Evolutionary conservation across 2,329 filamentous ascomycete species (phyloP), one percentile per base, ranked within the genome.

Genomic region (Sporothrix pseudoabietina): DNA sequence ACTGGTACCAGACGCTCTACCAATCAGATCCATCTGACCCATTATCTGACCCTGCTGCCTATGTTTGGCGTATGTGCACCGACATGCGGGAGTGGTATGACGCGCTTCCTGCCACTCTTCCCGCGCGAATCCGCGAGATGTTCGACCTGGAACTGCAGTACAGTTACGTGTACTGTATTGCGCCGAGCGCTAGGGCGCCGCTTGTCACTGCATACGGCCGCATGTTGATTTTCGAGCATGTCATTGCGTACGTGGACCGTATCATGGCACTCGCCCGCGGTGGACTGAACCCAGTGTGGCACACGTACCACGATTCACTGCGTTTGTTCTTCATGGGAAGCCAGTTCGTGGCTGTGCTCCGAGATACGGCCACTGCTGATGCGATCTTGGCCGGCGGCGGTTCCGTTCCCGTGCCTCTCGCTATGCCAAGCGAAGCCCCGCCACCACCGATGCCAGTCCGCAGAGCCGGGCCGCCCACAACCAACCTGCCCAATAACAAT

Each of bases 71-170:
- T 73, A 90, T 90, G 81, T 94, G 92, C 78, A 85, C 90, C 65
- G 87, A 92, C 54, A 94, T 93, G 91, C 89, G 87, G 71, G 88
- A 90, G 78, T 98, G 95, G 95, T 91, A 90, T 74, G 89, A 94
- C 49, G 87, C 88, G n/a, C 87, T 97, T 14, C 92, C 94, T 0
- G 83, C 85, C 52, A 87, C 86, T 1, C 86, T 92, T 0, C 87
- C 91, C 0, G 83, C 87, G 0, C 87, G 88, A 35, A 90, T 94
- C 75, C 88, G 90, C 54, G 88, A 92, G 66, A 89, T 94, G 76
- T 97, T 98, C 78, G 92, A 96, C 75, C 88, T 97, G 19, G 96
- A 99, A 79, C 73, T 97, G 57, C 88, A 95, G 65, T 98, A 97
- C 83, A 97, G 93, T 79, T 96, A 94, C 77, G 91, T 97, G 32